phyloP scores from a whole-genome alignment of 2,329 filamentous ascomycete genomes.

The Cladosporium sp. region DNA sequence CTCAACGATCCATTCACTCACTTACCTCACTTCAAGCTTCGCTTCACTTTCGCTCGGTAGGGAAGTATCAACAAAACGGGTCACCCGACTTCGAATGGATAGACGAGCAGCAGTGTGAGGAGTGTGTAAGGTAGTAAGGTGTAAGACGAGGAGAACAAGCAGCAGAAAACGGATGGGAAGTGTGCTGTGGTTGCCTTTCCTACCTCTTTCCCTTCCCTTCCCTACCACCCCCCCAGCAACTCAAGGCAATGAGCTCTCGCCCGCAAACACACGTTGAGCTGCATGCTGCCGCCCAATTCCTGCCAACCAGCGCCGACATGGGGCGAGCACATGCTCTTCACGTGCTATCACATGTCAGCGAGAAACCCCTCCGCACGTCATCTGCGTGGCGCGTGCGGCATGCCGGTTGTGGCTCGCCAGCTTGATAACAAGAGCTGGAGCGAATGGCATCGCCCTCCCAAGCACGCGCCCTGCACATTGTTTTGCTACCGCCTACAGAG shows the following conservation, averaged over 20 bases:
- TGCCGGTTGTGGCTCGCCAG: not conserved
- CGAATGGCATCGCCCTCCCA: not conserved
- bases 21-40: no score
- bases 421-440: not conserved
- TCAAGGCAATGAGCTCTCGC: not conserved
- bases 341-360: conserved; percentile 3
- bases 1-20: no score
- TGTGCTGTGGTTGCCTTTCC: no score
- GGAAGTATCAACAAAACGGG: no score
- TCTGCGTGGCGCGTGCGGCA: not conserved
- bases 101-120: no score
- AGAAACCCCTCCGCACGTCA: not conserved
- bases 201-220: not conserved
- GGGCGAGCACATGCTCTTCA: not conserved
- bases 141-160: not conserved
- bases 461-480: not conserved
- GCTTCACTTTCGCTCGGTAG: no score
- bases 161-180: not conserved
- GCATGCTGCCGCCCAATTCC: conserved; percentile 3
- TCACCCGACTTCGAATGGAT: no score
- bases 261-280: conserved; percentile 10
- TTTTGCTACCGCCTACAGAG: not conserved
- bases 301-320: not conserved
- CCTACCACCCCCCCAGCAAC: not conserved
- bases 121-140: no score